Evolutionary conservation across 306 rosid species (phyloP), one percentile per base, ranked within the genome.

Genomic region (Benincasa hispida): DNA sequence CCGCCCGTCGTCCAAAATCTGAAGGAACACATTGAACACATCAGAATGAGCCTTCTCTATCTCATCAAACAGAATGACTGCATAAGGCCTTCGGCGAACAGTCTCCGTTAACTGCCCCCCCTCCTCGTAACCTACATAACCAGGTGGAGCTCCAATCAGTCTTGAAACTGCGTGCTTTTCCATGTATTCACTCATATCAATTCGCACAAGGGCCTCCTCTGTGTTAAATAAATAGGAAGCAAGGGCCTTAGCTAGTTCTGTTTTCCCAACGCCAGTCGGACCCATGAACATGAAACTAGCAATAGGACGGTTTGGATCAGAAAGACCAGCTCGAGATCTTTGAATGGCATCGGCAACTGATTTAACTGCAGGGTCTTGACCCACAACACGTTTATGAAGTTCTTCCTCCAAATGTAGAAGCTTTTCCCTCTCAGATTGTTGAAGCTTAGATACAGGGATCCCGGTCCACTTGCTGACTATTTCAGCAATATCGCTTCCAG

Each of bases 211-310:
- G 30, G 99, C 96, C 81, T 92, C 99, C 88, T 92, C 99, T 14
- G 99, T 94, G 77, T 94, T 94, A 83, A 94, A 94, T 85, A 94
- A 25, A 82, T 87, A 94, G 28, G 97, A 88, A 74, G 99, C 99
- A 25, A 94, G 97, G 66, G 97, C 90, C 87, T 94, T 94, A 45
- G 99, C 99, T 22, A 94, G 88, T 82, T 94, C 99, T 1, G 99
- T 94, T 87, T 94, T 94, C 42, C 99, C 97, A 11, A 94, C 99
- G 76, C 97, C 99, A 2, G 97, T 94, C 24, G 99, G 99, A 58
- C 99, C 99, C 99, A 92, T 94, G 79, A 94, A 94, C 99, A 94
- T 94, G 89, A 94, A 94, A 85, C 99, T 94, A 14, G 99, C 96
- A 37, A 94, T 94, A 0, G 99, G 99, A 5, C 97, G 94, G 74